phyloP scores from a whole-genome alignment of 768 basidiomycete species.

The Russula griseocarnosa region DNA sequence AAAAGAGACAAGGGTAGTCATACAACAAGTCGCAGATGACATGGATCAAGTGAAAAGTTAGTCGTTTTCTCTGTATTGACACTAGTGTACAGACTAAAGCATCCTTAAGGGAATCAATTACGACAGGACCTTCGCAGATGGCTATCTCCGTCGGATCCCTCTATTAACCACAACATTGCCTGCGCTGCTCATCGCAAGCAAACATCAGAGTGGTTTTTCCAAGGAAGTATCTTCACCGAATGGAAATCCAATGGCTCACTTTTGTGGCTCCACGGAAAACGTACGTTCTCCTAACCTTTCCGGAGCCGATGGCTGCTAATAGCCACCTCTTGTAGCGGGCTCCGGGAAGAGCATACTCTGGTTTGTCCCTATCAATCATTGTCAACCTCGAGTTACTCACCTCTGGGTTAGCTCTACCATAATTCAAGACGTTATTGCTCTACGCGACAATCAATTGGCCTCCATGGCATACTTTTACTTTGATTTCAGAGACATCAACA shows the following conservation, averaged over 20 bases:
- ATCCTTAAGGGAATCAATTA: not conserved
- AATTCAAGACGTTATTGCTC: not conserved
- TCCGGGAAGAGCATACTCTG: slow-evolving; percentile 1
- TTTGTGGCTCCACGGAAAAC: slow-evolving; percentile 4
- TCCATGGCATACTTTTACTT: not conserved
- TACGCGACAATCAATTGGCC: not conserved
- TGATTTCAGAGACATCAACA: not conserved
- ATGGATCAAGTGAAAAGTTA: not conserved
- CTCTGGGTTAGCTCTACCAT: not conserved
- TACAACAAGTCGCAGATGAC: not conserved
- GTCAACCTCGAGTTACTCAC: not conserved
- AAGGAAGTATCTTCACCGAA: not conserved
- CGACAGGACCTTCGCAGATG: not conserved
- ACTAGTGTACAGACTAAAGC: not conserved
- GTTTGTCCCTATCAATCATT: not conserved
- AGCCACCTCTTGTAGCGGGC: not conserved
- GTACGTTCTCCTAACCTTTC: not conserved
- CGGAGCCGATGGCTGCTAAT: not conserved
- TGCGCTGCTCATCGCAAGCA: not conserved
- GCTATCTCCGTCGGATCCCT: slow-evolving; percentile 1
- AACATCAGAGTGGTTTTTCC: not conserved
- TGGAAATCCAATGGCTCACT: not conserved
- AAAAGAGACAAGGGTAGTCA: not conserved
- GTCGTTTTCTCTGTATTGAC: not conserved
- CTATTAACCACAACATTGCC: not conserved